Percentiles rank a stretch among this genome's conserved stretches.
phyloP scores from a whole-genome alignment of 352 stramenopile genomes.

The Globisporangium spiculum region DNA sequence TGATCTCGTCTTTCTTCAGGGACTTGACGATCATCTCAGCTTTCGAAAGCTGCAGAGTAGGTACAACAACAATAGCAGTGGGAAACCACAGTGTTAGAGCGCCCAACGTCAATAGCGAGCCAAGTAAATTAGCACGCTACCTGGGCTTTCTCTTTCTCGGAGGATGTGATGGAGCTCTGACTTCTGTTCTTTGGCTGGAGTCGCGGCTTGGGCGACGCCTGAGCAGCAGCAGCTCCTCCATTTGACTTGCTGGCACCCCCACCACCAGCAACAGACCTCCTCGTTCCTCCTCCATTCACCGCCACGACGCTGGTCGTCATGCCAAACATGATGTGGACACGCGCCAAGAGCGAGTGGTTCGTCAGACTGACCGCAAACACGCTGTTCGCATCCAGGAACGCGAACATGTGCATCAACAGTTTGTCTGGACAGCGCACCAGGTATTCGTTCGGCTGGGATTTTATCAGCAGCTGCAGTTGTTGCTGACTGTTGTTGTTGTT shows the following conservation, averaged over 20 bases:
- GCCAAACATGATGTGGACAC: slow-evolving; percentile 68
- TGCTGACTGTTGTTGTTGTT: slow-evolving; percentile 8
- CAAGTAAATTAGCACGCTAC: not conserved
- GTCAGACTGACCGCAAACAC: slow-evolving; percentile 71
- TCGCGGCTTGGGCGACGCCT: slow-evolving; percentile 20
- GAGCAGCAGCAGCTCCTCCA: not conserved
- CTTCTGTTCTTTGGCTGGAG: slow-evolving; percentile 28
- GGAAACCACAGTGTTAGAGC: not conserved
- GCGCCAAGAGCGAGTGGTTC: slow-evolving; percentile 43
- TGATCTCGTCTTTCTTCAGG: slow-evolving; percentile 82
- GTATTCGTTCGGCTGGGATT: slow-evolving; percentile 18
- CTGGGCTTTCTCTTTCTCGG: slow-evolving; percentile 41
- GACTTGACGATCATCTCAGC: slow-evolving; percentile 77
- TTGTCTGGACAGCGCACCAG: slow-evolving; percentile 48
- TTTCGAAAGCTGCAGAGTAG: slow-evolving; percentile 50
- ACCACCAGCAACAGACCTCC: not conserved
- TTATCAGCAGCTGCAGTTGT: slow-evolving; percentile 10
- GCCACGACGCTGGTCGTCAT: slow-evolving; percentile 31
- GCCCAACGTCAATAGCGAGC: not conserved
- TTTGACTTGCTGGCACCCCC: not conserved
- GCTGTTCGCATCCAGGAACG: slow-evolving; percentile 65
- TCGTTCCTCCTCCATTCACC: not conserved
- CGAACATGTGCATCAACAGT: slow-evolving; percentile 63
- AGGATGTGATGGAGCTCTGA: slow-evolving; percentile 32
- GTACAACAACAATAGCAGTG: not conserved